Base-by-base conservation (phyloP, 139 green algal genomes). In the Chlamydomonas asymmetrica region DNA sequence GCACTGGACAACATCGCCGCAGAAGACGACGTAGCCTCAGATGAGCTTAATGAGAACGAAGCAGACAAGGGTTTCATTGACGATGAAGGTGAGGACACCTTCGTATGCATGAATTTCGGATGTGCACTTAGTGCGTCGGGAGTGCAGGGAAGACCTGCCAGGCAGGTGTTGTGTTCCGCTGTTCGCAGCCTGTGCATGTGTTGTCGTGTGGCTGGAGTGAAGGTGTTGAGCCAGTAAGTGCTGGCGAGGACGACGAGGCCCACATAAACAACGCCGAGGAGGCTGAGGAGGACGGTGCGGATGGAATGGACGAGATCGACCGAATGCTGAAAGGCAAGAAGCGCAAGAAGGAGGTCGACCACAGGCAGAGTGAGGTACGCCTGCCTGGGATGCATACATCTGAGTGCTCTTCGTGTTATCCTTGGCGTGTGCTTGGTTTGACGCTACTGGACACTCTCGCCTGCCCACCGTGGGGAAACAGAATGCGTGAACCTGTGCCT, bases 291-390 rank as follows among this genome's bases (percentile, higher is more conserved):
- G 81, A 82, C 32, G 66, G 65, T 38, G 75, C 59, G 25, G 57
- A 81, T 9, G 66, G 34, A 32, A 57, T 34, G 23, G 71, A 73
- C 16, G 78, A 71, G 8, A 64, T 61, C 35, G 71, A 84, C 54
- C 39, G 67, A 7, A 45, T 59, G n/a, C 82, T 85, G 41, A 71
- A 71, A 43, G 57, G 50, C 40, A 84, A 84, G 71, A 76, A 77
- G 49, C 78, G 74, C 43, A 82, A 78, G 72, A 70, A 62, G 49
- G 71, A 80, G 49, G 40, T 75, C 2, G 52, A 45, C 25, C 69
- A 86, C n/a, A 6, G 43, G 40, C 65, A 86, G 75, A 71, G 63
- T 74, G 63, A 64, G 66, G 74, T 74, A n/a, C 2, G 69, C 22
- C 32, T 3, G 22, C 5, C 64, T 32, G n/a, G 43, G n/a, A 4